phyloP scores from a whole-genome alignment of 139 green algal species.

The Picochlorum sp. region DNA sequence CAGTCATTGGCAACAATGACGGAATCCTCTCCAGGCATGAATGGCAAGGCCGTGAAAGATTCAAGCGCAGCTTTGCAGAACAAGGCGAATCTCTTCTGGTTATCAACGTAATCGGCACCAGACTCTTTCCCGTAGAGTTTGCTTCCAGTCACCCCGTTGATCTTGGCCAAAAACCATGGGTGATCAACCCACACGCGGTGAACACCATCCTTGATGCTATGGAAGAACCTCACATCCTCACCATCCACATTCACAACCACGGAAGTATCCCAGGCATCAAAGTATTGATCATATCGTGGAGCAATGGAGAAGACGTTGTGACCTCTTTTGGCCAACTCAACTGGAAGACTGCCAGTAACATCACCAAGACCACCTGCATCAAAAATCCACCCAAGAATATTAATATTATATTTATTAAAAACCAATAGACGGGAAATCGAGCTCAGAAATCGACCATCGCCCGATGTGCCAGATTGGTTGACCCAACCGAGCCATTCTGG shows the following conservation, averaged over 20 bases:
- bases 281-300: constrained; percentile 94
- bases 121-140: constrained; percentile 92
- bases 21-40: constrained; percentile 82
- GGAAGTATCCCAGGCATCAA: constrained; percentile 91
- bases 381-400: not conserved
- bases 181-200: constrained; percentile 96
- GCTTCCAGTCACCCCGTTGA: constrained; percentile 89
- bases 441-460: too few species aligned
- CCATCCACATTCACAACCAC: constrained; percentile 68
- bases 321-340: constrained; percentile 50
- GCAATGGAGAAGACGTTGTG: constrained; percentile 94
- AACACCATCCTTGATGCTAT: constrained; percentile 91
- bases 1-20: constrained; percentile 94
- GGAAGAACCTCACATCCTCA: constrained; percentile 93
- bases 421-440: too few species aligned
- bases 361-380: constrained; percentile 72
- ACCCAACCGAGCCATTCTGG: not conserved
- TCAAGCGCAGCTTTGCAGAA: constrained; percentile 89
- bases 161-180: constrained; percentile 89
- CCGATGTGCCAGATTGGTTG: too few species aligned
- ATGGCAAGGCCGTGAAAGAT: constrained; percentile 60
- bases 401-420: too few species aligned
- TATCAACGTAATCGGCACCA: constrained; percentile 90
- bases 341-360: constrained; percentile 40
- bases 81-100: constrained; percentile 91